Conservation (phyloP, 345 rosid genomes). For the Sapria himalayana region DNA sequence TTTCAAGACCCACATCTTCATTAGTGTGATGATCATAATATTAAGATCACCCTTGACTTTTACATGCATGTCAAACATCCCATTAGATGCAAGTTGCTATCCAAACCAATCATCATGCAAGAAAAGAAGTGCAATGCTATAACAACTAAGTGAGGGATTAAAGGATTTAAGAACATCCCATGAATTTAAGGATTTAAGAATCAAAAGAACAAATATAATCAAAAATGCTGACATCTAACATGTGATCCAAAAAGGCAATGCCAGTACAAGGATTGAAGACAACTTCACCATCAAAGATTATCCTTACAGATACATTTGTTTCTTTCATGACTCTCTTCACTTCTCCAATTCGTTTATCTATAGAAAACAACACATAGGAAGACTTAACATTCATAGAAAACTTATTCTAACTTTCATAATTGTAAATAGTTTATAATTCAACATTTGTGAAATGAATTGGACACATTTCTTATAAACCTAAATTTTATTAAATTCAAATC, state of each 20-base stretch:
- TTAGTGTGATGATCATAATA: slow-evolving; percentile 83
- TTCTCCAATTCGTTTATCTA: slow-evolving; percentile 68
- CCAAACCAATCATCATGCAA: slow-evolving; percentile 4
- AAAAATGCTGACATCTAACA: slow-evolving; percentile 56
- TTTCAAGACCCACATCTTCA: slow-evolving; percentile 83
- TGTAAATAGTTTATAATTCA: no score
- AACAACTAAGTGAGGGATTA: no score
- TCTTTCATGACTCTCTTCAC: slow-evolving; percentile 72
- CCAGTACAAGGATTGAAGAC: slow-evolving; percentile 46
- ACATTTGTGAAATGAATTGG: no score
- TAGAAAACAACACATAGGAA: no score
- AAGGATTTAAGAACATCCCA: no score
- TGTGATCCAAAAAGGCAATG: slow-evolving; percentile 81
- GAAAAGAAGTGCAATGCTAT: no score
- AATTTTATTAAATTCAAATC: no score
- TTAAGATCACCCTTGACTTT: slow-evolving; percentile 78
- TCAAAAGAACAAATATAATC: no score
- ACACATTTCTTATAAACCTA: no score
- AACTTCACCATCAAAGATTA: slow-evolving; percentile 73
- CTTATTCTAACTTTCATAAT: no score
- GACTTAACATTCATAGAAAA: no score
- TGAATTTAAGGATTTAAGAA: no score
- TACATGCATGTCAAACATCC: slow-evolving; percentile 68
- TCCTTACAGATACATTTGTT: slow-evolving; percentile 54
- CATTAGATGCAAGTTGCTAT: slow-evolving; percentile 95